Base-by-base conservation (phyloP, 2,329 filamentous ascomycete genomes). In the Diaporthe sp. region DNA sequence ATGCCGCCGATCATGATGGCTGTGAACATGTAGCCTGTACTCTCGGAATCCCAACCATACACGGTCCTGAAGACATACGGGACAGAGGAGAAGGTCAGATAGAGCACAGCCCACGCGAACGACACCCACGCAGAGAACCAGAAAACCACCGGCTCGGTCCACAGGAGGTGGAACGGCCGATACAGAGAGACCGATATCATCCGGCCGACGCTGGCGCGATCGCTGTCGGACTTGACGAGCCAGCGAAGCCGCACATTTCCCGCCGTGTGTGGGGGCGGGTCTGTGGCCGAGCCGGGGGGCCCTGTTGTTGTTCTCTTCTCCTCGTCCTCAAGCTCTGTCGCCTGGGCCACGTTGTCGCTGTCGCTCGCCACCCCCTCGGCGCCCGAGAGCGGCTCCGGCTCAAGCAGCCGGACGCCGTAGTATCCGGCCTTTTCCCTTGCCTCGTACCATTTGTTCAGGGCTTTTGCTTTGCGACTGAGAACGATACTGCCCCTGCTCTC, bases 101-200 rank as follows among this genome's bases (percentile, higher is more conserved):
- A 98, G 0, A 98, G 89, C 0, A 97, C 90, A 0, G 93, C 95
- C 96, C 96, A 98, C 27, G 92, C 92, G 82, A 98, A 98, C 0
- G 94, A 89, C 0, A 95, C 93, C 96, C 96, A 98, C 0, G 97
- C 86, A 0, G 93, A 95, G 85, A 98, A 98, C 85, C 91, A 95
- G 83, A 95, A 95, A 19, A 96, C 93, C 13, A 95, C 92, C 0
- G 93, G 92, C 77, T 96, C 94, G 0, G 93, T 95, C 77, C 92
- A 84, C 22, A 96, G 89, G 1, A 96, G 88, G 79, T 92, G 91
- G 81, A 98, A 97, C 0, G 95, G 95, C 0, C 95, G 90, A 76
- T 91, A 92, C 9, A 96, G 83, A 0, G 94, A 97, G 17, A 94
- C 90, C 8, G 87, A 85, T 70, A 98, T 92, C 90, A 96, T 94